Evolutionary conservation across 2,329 filamentous ascomycete species (phyloP).

Genomic region (Xylaria hypoxylon): DNA sequence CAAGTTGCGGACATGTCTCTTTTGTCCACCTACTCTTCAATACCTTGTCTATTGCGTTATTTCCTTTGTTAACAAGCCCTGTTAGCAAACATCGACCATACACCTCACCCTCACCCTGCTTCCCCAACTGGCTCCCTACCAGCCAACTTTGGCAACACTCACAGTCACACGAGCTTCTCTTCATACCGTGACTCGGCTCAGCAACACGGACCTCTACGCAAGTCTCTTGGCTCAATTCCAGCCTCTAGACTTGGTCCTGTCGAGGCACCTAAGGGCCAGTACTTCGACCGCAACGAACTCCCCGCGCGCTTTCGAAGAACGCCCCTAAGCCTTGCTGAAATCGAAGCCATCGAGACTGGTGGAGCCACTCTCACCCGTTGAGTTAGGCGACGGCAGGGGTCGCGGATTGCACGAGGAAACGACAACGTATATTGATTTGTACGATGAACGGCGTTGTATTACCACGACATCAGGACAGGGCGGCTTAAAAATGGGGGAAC

Average conservation of each 20-base stretch:
- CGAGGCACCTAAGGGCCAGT: conserved; percentile 76
- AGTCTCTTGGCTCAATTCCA: conserved; percentile 63
- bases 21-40: neutral
- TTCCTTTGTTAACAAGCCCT: conserved; percentile 40
- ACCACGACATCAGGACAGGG: conserved; percentile 31
- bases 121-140: conserved; percentile 75
- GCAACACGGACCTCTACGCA: conserved; percentile 80
- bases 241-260: conserved; percentile 81
- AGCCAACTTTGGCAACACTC: conserved; percentile 60
- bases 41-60: neutral
- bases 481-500: conserved; percentile 22
- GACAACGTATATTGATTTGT: conserved; percentile 32
- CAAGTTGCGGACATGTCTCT: neutral
- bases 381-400: conserved; percentile 34
- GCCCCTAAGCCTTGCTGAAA: conserved; percentile 82
- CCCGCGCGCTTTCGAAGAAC: conserved; percentile 83
- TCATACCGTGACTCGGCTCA: conserved; percentile 82
- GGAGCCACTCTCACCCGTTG: conserved; percentile 73
- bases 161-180: conserved; percentile 73
- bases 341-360: conserved; percentile 94
- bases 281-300: conserved; percentile 90
- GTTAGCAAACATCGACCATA: conserved; percentile 77
- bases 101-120: conserved; percentile 78
- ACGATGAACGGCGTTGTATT: conserved; percentile 39
- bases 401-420: conserved; percentile 16